phyloP scores from a whole-genome alignment of 2,329 filamentous ascomycete species.

The Botryotinia globosa region DNA sequence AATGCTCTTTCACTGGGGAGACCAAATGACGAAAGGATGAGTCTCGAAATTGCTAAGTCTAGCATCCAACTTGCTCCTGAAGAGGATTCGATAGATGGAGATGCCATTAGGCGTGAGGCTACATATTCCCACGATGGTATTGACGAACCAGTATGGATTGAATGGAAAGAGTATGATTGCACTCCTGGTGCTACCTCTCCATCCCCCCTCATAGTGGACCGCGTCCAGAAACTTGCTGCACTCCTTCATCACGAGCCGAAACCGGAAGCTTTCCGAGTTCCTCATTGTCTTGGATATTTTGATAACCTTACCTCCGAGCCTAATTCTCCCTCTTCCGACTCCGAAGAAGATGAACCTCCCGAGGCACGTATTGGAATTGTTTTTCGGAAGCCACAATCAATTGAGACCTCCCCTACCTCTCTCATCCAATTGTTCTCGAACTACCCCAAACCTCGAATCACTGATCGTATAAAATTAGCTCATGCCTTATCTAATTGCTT shows the following conservation, averaged over 20 bases:
- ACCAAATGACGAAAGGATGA: conserved; percentile 21
- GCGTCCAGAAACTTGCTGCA: conserved; percentile 48
- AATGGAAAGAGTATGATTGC: conserved; percentile 51
- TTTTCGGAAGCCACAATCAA: conserved; percentile 47
- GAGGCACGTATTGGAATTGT: conserved; percentile 51
- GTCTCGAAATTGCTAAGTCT: conserved; percentile 24
- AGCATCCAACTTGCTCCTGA: conserved; percentile 20
- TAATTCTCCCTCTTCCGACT: conserved; percentile 14
- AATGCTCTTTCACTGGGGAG: conserved; percentile 43
- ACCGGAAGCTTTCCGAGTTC: conserved; percentile 49
- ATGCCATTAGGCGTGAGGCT: conserved; percentile 42
- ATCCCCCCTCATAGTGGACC: conserved; percentile 44
- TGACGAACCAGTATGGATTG: conserved; percentile 46
- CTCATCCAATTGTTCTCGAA: conserved; percentile 47
- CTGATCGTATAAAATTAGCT: conserved; percentile 51
- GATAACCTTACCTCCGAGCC: conserved; percentile 40
- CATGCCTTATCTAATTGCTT: conserved; percentile 52
- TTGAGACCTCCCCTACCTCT: conserved; percentile 46
- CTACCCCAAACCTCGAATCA: conserved; percentile 48
- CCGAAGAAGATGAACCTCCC: conserved; percentile 44
- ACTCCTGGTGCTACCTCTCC: conserved; percentile 40
- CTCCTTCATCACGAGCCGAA: conserved; percentile 49
- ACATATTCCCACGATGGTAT: conserved; percentile 39
- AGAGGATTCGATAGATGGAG: conserved; percentile 1
- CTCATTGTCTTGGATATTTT: conserved; percentile 52